Base-by-base conservation (phyloP, 345 rosid species). In the Citrus trifoliata region DNA sequence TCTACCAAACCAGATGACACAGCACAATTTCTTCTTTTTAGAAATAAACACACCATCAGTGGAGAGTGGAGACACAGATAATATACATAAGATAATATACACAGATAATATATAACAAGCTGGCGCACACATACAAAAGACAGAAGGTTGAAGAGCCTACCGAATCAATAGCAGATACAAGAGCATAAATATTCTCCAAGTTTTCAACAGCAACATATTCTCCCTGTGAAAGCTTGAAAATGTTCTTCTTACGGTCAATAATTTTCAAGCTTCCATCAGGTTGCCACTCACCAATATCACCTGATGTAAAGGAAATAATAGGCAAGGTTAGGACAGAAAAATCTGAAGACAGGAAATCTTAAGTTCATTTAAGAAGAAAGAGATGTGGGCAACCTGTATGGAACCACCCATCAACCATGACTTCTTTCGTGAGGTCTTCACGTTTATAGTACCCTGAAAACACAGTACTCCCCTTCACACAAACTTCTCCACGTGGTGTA, bases 241-340 rank as follows among this genome's bases (percentile, higher is more conserved):
- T 96, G 78, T 96, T 96, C 79, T 96, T 96, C 93, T 92, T 93
- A 19, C 99, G 85, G 76, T 96, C 99, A 53, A 96, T 89, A 61
- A 94, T 90, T 79, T 92, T 96, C 97, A 96, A 80, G 88, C 97
- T 94, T 82, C 98, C 99, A 74, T 96, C 88, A 5, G 92, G 89
- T 90, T 94, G 99, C 99, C 99, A 94, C 79, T 96, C 98, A 13
- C 99, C 99, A 27, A 96, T 78, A 87, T 96, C 99, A 77, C 98
- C 98, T 92, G 87, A 84, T 70, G 68, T 71, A 80, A 63, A 53
- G 30, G 65, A 48, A 64, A 77, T 25, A 22, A 12, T 2, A 46
- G 56, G 60, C 27, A 60, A 27, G 63, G 46, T 77, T 42, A 65
- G 70, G 38, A 71, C 10, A 42, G 42, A 77, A 59, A 22, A 51